Percentiles rank a stretch among this genome's conserved stretches.
Conservation (phyloP, 2,329 filamentous ascomycete species). For the Drechslerella dactyloides region DNA sequence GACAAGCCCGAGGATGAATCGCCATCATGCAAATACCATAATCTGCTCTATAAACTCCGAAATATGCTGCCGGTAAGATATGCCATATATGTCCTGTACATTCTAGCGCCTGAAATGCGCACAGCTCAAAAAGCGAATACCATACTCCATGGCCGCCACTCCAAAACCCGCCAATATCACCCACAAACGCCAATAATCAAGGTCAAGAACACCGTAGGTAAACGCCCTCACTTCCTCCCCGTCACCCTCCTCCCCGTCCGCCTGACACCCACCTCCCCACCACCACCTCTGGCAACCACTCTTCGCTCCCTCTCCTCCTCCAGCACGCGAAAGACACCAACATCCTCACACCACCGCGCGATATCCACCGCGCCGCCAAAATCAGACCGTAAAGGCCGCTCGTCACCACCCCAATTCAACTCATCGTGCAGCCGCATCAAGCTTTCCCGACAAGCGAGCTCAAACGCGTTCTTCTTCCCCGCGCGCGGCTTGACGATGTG, state of each 20-base stretch:
- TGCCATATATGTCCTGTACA: too few relatives aligned
- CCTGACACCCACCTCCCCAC: background rate
- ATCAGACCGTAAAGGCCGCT: constrained; percentile 9
- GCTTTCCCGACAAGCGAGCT: constrained; percentile 20
- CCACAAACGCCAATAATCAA: background rate
- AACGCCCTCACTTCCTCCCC: background rate
- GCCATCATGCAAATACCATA: too few relatives aligned
- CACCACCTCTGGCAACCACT: background rate
- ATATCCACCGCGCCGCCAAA: constrained; percentile 31
- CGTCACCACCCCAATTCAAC: constrained; percentile 37
- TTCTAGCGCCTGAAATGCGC: too few relatives aligned
- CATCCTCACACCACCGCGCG: constrained; percentile 23
- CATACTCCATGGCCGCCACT: too few relatives aligned
- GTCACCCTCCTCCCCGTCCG: constrained; percentile 4
- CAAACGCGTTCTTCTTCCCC: constrained; percentile 36
- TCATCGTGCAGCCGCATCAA: constrained; percentile 30
- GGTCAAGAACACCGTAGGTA: background rate
- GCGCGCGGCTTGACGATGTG: constrained; percentile 31
- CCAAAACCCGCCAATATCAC: too few relatives aligned
- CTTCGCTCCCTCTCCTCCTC: constrained; percentile 30
- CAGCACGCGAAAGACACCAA: constrained; percentile 20
- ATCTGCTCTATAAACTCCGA: too few relatives aligned
- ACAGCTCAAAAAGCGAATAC: too few relatives aligned
- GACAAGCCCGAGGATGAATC: too few relatives aligned
- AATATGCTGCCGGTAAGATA: too few relatives aligned